These are phyloP conservation scores for Leccinum sublutescens DNA, from an alignment of 768 basidiomycete species.

Conservation along the genomic window DNA sequence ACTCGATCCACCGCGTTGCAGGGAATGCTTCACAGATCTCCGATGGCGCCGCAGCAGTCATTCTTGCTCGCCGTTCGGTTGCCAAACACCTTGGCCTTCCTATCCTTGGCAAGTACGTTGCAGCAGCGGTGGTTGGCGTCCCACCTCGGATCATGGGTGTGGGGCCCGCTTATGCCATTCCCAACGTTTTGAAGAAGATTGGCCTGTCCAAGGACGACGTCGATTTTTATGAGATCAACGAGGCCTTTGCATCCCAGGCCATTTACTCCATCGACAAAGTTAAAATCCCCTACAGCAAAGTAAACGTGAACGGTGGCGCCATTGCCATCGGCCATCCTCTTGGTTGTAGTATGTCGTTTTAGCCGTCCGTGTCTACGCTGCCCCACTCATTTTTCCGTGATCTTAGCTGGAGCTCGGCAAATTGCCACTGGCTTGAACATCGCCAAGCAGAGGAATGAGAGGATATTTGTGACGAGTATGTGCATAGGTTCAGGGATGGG, in stretches of 20 bases:
- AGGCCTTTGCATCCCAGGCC: slow-evolving; percentile 85
- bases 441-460: slow-evolving; percentile 70
- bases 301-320: slow-evolving; percentile 85
- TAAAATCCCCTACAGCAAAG: slow-evolving; percentile 70
- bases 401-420: slow-evolving; percentile 77
- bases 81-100: slow-evolving; percentile 84
- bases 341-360: slow-evolving; percentile 65
- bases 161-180: slow-evolving; percentile 87
- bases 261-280: slow-evolving; percentile 70
- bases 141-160: slow-evolving; percentile 90
- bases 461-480: slow-evolving; percentile 88
- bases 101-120: slow-evolving; percentile 82
- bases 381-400: slow-evolving; percentile 7
- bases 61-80: slow-evolving; percentile 75
- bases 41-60: slow-evolving; percentile 89
- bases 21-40: slow-evolving; percentile 89
- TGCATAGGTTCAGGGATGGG: slow-evolving; percentile 91
- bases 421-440: slow-evolving; percentile 82
- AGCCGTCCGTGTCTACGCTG: slow-evolving; percentile 2
- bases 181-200: slow-evolving; percentile 62
- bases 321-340: slow-evolving; percentile 90
- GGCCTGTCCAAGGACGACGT: slow-evolving; percentile 69
- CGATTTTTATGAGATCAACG: slow-evolving; percentile 92
- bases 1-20: slow-evolving; percentile 11
- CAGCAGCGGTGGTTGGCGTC: slow-evolving; percentile 69